phyloP scores from a whole-genome alignment of 306 rosid genomes.

The Alnus rubra region DNA sequence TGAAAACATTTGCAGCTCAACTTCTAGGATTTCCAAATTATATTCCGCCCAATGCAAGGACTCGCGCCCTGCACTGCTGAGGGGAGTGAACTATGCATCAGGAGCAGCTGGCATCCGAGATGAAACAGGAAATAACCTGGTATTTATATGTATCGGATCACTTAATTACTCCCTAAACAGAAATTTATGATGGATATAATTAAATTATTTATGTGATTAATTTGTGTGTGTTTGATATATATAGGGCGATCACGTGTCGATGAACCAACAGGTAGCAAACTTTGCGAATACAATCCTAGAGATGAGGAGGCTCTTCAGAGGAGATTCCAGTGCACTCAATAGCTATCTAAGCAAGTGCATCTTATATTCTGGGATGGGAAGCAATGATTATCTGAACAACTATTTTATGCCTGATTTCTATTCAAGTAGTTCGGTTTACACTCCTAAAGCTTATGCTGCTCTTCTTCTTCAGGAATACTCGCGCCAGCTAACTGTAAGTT shows the following conservation, averaged over 20 bases:
- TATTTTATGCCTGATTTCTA: constrained; percentile 87
- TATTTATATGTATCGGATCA: constrained; percentile 22
- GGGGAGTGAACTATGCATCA: constrained; percentile 87
- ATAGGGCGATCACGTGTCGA: constrained; percentile 77
- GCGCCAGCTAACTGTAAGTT: constrained; percentile 62
- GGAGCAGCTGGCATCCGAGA: constrained; percentile 89
- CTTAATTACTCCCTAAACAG: not conserved
- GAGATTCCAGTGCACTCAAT: constrained; percentile 53
- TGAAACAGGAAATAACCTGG: constrained; percentile 87
- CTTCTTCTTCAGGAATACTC: constrained; percentile 66
- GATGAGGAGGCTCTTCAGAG: constrained; percentile 63
- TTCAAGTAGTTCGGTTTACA: constrained; percentile 52
- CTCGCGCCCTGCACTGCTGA: constrained; percentile 57
- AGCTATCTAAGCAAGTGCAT: constrained; percentile 65
- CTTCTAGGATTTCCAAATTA: constrained; percentile 67
- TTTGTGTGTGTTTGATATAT: not conserved
- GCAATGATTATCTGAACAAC: constrained; percentile 89
- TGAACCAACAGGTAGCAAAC: constrained; percentile 64
- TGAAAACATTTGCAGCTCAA: constrained; percentile 59
- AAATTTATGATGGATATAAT: not conserved
- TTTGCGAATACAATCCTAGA: constrained; percentile 62
- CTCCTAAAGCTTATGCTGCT: constrained; percentile 55
- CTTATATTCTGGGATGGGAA: constrained; percentile 84
- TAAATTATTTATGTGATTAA: not conserved
- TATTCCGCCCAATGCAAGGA: constrained; percentile 67